Evolutionary conservation across 148 eudicot genomes (phyloP).

Genomic region (Nyssa sinensis): DNA sequence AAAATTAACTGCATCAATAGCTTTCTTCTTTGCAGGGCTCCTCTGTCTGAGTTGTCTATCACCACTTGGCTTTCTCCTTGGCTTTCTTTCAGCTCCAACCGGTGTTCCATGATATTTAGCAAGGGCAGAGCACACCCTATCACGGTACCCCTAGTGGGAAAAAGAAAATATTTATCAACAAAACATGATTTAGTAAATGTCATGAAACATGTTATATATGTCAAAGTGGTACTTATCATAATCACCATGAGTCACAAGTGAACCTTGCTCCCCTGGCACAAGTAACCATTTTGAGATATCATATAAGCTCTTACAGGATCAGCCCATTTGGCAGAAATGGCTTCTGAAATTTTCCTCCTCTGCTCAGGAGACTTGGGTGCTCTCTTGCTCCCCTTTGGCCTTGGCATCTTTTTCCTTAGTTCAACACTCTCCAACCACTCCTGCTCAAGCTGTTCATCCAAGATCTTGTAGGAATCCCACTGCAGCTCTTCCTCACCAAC

Average conservation of each 20-base stretch:
- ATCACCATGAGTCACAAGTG: neutral
- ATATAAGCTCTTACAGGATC: conserved; percentile 72
- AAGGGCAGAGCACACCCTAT: conserved; percentile 57
- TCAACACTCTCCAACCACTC: conserved; percentile 75
- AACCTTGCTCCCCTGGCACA: neutral
- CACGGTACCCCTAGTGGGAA: conserved; percentile 63
- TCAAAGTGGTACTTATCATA: no score
- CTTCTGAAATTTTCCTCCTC: conserved; percentile 73
- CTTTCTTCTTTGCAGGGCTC: conserved; percentile 38
- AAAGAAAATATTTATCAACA: neutral
- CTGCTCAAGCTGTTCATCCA: conserved; percentile 55
- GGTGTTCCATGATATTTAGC: conserved; percentile 61
- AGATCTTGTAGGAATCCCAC: conserved; percentile 77
- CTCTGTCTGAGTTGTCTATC: conserved; percentile 32
- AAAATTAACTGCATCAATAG: conserved; percentile 9
- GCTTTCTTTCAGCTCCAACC: conserved; percentile 54
- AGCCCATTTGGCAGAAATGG: conserved; percentile 95
- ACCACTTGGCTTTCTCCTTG: conserved; percentile 41
- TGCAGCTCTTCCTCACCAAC: conserved; percentile 67
- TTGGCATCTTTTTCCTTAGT: conserved; percentile 41
- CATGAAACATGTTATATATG: neutral
- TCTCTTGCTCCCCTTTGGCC: conserved; percentile 54
- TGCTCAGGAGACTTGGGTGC: conserved; percentile 91
- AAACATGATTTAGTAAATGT: conserved; percentile 2
- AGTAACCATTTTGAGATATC: neutral